Conservation (phyloP, 371 early-diverging fungal genomes). For the Apophysomyces ossiformis region DNA sequence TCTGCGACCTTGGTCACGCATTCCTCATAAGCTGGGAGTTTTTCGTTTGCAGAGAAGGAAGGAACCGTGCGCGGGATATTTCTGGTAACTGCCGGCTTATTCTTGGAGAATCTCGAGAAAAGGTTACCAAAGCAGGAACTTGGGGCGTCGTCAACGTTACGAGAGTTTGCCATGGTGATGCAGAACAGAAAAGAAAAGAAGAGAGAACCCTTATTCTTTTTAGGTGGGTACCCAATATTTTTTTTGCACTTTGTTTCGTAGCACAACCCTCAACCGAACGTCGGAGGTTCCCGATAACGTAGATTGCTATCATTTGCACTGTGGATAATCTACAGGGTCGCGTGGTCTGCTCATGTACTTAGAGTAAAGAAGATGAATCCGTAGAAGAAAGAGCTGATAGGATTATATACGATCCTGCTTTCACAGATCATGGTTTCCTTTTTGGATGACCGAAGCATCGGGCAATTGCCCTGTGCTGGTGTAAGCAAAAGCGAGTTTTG, state of each 20-base stretch:
- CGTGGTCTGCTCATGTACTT: background rate
- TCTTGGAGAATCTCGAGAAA: conserved; percentile 21
- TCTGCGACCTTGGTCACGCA: conserved; percentile 24
- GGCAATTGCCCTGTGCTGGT: conserved; percentile 1
- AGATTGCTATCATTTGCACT: background rate
- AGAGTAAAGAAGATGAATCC: background rate
- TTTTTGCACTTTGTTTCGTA: background rate
- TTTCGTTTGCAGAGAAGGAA: conserved; percentile 19
- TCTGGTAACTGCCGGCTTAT: conserved; percentile 5
- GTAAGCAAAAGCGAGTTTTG: background rate
- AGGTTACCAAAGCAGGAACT: conserved; percentile 23
- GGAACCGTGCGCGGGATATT: conserved; percentile 9
- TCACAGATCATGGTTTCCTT: background rate
- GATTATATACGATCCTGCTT: background rate
- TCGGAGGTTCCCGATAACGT: background rate
- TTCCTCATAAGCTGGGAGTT: conserved; percentile 33
- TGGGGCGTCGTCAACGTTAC: conserved; percentile 8
- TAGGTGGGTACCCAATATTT: background rate
- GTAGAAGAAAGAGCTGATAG: background rate
- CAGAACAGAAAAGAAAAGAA: background rate
- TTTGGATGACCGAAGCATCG: conserved; percentile 2
- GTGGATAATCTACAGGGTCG: too few relatives aligned
- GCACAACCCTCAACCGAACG: conserved; percentile 1
- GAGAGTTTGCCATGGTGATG: conserved; percentile 2
- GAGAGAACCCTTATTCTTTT: background rate